These are phyloP conservation scores for Camellia granthamiana DNA, from an alignment of 148 eudicot genomes.

Conservation along the genomic window DNA sequence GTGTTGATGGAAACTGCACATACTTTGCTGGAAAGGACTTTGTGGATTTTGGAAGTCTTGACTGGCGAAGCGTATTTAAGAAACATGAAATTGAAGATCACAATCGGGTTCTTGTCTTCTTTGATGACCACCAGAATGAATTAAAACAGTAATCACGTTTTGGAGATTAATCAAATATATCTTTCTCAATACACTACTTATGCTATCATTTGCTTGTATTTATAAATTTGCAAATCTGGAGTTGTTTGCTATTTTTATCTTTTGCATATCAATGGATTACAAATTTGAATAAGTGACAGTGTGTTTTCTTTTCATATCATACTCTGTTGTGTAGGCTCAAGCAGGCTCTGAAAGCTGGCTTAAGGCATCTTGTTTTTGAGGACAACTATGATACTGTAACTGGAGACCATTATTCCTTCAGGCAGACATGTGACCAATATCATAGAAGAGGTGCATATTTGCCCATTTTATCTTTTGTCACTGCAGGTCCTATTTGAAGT, in stretches of 20 bases:
- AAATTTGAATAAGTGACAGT: neutral
- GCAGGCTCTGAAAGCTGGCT: conserved; percentile 96
- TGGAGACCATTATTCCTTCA: conserved; percentile 95
- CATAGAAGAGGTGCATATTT: conserved; percentile 69
- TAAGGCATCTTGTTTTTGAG: conserved; percentile 89
- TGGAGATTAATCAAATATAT: neutral
- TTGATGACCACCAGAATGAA: conserved; percentile 98
- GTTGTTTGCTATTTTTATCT: neutral
- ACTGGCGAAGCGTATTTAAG: conserved; percentile 70
- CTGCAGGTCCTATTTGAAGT: neutral
- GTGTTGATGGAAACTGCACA: conserved; percentile 91
- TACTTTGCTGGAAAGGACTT: conserved; percentile 96
- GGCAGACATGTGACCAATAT: conserved; percentile 95
- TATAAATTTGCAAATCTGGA: neutral
- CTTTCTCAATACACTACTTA: neutral
- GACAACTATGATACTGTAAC: conserved; percentile 98
- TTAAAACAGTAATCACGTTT: conserved; percentile 62
- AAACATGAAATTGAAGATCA: conserved; percentile 78
- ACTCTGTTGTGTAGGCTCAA: conserved; percentile 50
- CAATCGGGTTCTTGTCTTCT: conserved; percentile 76
- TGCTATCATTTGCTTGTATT: neutral
- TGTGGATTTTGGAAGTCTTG: conserved; percentile 87
- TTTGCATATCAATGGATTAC: neutral
- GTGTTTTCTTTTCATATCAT: neutral
- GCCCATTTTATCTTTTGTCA: conserved; percentile 3